Evolutionary conservation across 208 protist species (phyloP).

Genomic region (Trichomonas gallinae): DNA sequence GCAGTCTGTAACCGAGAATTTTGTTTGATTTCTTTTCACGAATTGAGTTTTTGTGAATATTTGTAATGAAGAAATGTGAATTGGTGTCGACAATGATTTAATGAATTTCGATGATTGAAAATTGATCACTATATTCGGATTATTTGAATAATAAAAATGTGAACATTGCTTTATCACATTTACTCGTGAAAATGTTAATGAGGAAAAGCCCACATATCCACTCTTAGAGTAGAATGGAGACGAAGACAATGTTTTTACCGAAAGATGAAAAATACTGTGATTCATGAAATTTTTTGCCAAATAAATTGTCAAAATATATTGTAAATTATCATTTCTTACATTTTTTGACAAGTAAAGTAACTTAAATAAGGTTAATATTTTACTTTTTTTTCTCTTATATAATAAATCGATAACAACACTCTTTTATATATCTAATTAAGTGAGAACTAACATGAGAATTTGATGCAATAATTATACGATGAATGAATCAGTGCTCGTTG

Average conservation of each 20-base stretch:
- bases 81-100: neutral
- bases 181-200: neutral
- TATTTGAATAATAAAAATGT: neutral
- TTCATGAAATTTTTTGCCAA: neutral
- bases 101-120: neutral
- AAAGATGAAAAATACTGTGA: neutral
- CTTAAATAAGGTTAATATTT: too few species aligned
- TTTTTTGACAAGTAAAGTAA: too few species aligned
- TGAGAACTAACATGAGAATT: too few species aligned
- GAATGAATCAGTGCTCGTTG: too few species aligned
- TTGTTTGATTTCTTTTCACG: neutral
- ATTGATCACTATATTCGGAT: neutral
- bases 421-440: too few species aligned
- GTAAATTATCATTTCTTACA: neutral
- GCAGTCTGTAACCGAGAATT: neutral
- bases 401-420: too few species aligned
- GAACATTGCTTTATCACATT: neutral
- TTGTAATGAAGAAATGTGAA: neutral
- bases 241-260: neutral
- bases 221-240: neutral
- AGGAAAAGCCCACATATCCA: neutral
- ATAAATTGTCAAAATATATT: neutral
- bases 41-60: neutral
- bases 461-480: too few species aligned
- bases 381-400: too few species aligned